These are phyloP conservation scores for Talaromyces sp. DNA, from an alignment of 2,329 filamentous ascomycete genomes.

Conservation along the genomic window DNA sequence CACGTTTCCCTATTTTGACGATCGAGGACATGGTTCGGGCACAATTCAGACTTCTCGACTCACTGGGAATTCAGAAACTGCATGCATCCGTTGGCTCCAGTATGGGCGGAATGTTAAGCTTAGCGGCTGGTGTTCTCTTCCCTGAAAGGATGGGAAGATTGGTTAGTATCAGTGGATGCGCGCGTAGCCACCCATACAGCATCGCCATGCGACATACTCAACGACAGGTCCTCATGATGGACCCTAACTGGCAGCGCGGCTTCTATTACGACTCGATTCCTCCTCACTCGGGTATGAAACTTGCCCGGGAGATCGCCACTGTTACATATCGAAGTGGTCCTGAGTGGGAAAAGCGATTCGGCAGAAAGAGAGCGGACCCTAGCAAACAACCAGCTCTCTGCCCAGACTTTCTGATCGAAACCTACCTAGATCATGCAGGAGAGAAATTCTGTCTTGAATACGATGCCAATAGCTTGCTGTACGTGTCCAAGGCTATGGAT, in stretches of 20 bases:
- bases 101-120: constrained; percentile 98
- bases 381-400: constrained; percentile 87
- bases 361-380: constrained; percentile 76
- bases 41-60: constrained; percentile 83
- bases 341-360: constrained; percentile 96
- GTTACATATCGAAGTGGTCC: constrained; percentile 95
- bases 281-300: constrained; percentile 94
- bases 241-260: constrained; percentile 91
- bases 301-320: constrained; percentile 93
- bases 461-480: constrained; percentile 89
- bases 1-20: constrained; percentile 89
- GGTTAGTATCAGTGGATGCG: constrained; percentile 88
- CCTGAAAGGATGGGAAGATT: constrained; percentile 75
- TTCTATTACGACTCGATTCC: constrained; percentile 88
- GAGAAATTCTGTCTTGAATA: constrained; percentile 98
- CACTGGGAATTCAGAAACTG: constrained; percentile 68
- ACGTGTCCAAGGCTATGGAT: constrained; percentile 98
- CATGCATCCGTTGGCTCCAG: constrained; percentile 92
- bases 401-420: constrained; percentile 95
- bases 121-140: constrained; percentile 80
- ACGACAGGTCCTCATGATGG: constrained; percentile 97
- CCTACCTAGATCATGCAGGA: constrained; percentile 93
- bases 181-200: constrained; percentile 91
- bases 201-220: constrained; percentile 98
- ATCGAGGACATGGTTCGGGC: constrained; percentile 97